Percentiles rank a stretch among this genome's conserved stretches.
Evolutionary conservation across 495 filamentous ascomycete species (phyloP).

Genomic region (Echria macrotheca): DNA sequence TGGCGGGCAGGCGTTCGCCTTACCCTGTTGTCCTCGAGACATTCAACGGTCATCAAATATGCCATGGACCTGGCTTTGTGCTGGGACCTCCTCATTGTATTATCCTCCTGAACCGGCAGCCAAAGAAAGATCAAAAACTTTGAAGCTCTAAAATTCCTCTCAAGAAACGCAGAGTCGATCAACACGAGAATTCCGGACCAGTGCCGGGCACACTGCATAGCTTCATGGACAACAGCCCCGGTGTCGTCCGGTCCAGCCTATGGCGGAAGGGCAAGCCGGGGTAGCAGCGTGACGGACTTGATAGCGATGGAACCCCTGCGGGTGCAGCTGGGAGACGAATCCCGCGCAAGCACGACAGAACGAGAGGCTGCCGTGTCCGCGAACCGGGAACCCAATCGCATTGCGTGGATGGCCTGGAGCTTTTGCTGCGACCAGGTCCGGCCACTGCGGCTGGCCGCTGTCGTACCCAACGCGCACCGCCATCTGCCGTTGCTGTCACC

Average conservation of each 20-base stretch:
- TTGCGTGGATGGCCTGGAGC: background rate
- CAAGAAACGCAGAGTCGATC: background rate
- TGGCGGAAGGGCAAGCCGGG: background rate
- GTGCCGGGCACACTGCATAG: background rate
- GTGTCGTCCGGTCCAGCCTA: background rate
- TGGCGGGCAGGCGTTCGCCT: slow-evolving; percentile 15
- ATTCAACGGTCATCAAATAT: background rate
- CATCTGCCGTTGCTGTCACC: background rate
- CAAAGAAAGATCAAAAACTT: too few relatives aligned
- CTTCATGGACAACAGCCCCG: background rate
- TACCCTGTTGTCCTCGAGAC: background rate
- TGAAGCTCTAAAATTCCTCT: too few relatives aligned
- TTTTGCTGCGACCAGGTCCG: slow-evolving; percentile 8
- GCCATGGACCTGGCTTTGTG: too few relatives aligned
- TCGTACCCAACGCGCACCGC: background rate
- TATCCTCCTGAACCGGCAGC: too few relatives aligned
- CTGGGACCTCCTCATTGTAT: too few relatives aligned
- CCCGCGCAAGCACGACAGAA: slow-evolving; percentile 2
- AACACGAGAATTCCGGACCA: background rate
- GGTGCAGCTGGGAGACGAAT: slow-evolving; percentile 6
- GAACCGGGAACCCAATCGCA: slow-evolving; percentile 17
- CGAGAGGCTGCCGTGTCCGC: slow-evolving; percentile 5
- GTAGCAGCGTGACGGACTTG: slow-evolving; percentile 8
- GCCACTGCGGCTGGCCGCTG: slow-evolving; percentile 4
- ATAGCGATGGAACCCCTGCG: slow-evolving; percentile 13